Evolutionary conservation across 495 filamentous ascomycete species (phyloP).

Genomic region (Cercophora newfieldiana): DNA sequence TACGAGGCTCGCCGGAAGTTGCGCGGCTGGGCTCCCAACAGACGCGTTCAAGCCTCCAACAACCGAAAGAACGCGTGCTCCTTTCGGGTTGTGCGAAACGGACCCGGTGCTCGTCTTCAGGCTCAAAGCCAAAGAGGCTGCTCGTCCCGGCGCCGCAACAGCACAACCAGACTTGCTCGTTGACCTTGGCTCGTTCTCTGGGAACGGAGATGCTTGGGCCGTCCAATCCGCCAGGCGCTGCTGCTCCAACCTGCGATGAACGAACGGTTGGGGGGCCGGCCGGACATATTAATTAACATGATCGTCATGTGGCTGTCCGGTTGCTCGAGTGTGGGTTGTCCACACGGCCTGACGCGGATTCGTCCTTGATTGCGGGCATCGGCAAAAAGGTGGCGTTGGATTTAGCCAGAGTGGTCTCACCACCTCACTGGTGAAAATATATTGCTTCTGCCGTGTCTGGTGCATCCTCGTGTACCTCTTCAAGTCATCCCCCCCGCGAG

Average conservation of each 20-base stretch:
- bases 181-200: background rate
- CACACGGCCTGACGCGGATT: slow-evolving; percentile 19
- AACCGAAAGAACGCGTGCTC: background rate
- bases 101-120: background rate
- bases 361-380: slow-evolving; percentile 26
- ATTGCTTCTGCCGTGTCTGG: slow-evolving; percentile 37
- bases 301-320: slow-evolving; percentile 29
- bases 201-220: background rate
- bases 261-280: slow-evolving; percentile 7
- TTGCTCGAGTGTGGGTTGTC: slow-evolving; percentile 17
- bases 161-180: background rate
- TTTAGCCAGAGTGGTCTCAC: slow-evolving; percentile 40
- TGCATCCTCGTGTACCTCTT: slow-evolving; percentile 27
- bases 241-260: background rate
- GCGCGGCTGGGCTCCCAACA: background rate
- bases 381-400: slow-evolving; percentile 33
- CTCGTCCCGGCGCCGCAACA: background rate
- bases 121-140: background rate
- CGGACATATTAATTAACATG: slow-evolving; percentile 17
- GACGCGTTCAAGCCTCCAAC: background rate
- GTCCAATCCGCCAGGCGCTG: too few relatives aligned
- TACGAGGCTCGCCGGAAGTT: background rate
- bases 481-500: slow-evolving; percentile 19
- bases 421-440: slow-evolving; percentile 32
- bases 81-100: background rate